Conservation (phyloP, 768 basidiomycete genomes). For the Suillus subaureus region DNA sequence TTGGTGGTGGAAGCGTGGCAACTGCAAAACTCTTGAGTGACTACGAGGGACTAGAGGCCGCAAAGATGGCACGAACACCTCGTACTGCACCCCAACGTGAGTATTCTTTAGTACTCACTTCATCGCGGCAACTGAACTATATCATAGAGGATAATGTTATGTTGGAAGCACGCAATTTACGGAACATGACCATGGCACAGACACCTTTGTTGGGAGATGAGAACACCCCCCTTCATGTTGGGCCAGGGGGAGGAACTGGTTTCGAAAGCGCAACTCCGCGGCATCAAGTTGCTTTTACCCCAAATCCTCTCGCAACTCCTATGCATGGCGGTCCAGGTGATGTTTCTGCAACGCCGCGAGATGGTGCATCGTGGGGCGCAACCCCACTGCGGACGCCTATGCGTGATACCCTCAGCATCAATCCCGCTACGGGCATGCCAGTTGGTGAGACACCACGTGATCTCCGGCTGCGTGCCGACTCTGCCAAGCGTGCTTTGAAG, state of each 20-base stretch:
- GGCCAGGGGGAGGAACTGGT: slow-evolving; percentile 80
- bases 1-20: slow-evolving; percentile 80
- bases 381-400: slow-evolving; percentile 95
- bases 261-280: slow-evolving; percentile 96
- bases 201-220: slow-evolving; percentile 96
- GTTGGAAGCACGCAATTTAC: slow-evolving; percentile 92
- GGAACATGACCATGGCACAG: slow-evolving; percentile 90
- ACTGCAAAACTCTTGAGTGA: slow-evolving; percentile 88
- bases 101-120: slow-evolving; percentile 33
- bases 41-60: slow-evolving; percentile 87
- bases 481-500: slow-evolving; percentile 75
- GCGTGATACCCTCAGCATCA: slow-evolving; percentile 90
- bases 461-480: slow-evolving; percentile 58
- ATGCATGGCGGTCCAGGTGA: slow-evolving; percentile 47
- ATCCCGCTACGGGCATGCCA: slow-evolving; percentile 63
- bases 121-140: slow-evolving; percentile 12
- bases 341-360: slow-evolving; percentile 58
- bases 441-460: slow-evolving; percentile 76
- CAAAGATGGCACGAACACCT: slow-evolving; percentile 92
- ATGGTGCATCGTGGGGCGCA: slow-evolving; percentile 43
- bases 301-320: slow-evolving; percentile 94
- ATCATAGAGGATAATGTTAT: slow-evolving; percentile 89
- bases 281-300: slow-evolving; percentile 88
- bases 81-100: slow-evolving; percentile 91
- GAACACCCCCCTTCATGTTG: slow-evolving; percentile 88